phyloP scores from a whole-genome alignment of 225 moss, liverwort and hornwort species.

The Thuidium tamariscinum region DNA sequence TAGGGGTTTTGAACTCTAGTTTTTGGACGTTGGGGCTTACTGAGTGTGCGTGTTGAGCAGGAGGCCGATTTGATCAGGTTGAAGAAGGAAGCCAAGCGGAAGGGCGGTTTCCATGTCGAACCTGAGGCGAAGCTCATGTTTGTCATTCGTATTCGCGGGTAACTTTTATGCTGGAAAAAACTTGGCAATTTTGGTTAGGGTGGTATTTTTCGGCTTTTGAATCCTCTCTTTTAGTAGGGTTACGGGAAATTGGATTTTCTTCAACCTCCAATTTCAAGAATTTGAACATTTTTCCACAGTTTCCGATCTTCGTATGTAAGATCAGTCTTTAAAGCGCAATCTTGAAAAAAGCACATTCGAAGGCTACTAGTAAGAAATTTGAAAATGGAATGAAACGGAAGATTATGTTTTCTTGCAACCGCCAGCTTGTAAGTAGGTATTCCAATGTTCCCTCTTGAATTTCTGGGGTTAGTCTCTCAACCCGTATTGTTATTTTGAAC shows the following conservation, averaged over 20 bases:
- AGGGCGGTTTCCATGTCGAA: conserved; percentile 56
- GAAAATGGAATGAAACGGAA: background rate
- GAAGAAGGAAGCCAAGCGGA: conserved; percentile 65
- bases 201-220: background rate
- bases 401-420: background rate
- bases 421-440: background rate
- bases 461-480: too few relatives aligned
- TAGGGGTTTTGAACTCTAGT: background rate
- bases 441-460: background rate
- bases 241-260: background rate
- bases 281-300: background rate
- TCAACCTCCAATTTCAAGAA: too few relatives aligned
- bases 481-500: background rate
- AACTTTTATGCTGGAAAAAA: background rate
- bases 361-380: too few relatives aligned
- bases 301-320: background rate
- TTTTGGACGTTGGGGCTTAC: background rate
- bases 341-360: background rate
- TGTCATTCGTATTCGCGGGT: conserved; percentile 69
- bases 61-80: conserved; percentile 54
- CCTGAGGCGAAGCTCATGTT: conserved; percentile 80
- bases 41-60: conserved; percentile 1
- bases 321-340: background rate
- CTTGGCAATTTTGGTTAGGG: background rate
- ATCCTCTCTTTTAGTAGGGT: background rate